Conservation (phyloP, 2,329 filamentous ascomycete species). For the Sarocladium oryzae region DNA sequence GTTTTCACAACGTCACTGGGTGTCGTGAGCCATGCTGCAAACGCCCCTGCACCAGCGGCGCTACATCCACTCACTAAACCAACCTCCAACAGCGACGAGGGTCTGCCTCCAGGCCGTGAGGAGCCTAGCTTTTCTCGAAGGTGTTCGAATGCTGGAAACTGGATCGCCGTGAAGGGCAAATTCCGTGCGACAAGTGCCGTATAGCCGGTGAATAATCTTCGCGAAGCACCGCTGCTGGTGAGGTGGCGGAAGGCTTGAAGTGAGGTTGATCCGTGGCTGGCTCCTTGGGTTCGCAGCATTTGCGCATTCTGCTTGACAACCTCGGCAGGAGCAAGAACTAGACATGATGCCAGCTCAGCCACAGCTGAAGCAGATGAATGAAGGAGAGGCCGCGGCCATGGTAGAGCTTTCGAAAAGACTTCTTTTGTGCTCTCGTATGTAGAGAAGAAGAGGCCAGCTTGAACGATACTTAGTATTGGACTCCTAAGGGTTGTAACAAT, state of each 20-base stretch:
- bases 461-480: neutral
- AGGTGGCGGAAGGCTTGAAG: slow-evolving; percentile 42
- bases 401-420: slow-evolving; percentile 45
- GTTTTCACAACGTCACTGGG: slow-evolving; percentile 89
- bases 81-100: slow-evolving; percentile 51
- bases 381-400: slow-evolving; percentile 60
- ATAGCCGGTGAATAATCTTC: slow-evolving; percentile 66
- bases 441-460: slow-evolving; percentile 82
- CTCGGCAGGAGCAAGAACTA: slow-evolving; percentile 82
- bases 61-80: slow-evolving; percentile 65
- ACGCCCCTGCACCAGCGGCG: slow-evolving; percentile 65
- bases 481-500: neutral
- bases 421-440: slow-evolving; percentile 76
- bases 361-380: slow-evolving; percentile 68
- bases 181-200: slow-evolving; percentile 76
- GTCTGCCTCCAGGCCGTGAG: slow-evolving; percentile 15
- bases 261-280: slow-evolving; percentile 31
- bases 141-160: slow-evolving; percentile 82
- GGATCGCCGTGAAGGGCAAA: slow-evolving; percentile 78
- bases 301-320: slow-evolving; percentile 93
- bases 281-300: slow-evolving; percentile 48
- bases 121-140: slow-evolving; percentile 48
- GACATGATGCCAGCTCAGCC: slow-evolving; percentile 78
- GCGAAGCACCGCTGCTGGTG: slow-evolving; percentile 41
- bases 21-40: slow-evolving; percentile 77